Evolutionary conservation across 768 basidiomycete genomes (phyloP).

Genomic region (Amanita polypyramis): DNA sequence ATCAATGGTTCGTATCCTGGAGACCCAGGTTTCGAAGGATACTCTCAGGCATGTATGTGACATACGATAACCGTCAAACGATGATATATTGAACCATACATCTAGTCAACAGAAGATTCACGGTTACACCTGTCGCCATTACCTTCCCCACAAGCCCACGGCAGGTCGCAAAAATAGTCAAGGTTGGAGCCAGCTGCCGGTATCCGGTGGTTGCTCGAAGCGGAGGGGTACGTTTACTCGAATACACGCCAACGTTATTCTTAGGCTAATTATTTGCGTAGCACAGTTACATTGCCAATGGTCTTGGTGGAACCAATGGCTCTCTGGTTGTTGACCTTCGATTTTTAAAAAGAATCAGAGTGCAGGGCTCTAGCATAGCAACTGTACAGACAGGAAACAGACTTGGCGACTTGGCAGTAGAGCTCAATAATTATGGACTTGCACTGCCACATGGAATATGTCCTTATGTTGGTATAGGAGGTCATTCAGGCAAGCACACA

Average conservation of each 20-base stretch:
- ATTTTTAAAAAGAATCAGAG: slow-evolving; percentile 26
- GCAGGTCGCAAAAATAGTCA: slow-evolving; percentile 19
- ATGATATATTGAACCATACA: not conserved
- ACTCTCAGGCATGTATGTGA: not conserved
- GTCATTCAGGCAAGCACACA: slow-evolving; percentile 27
- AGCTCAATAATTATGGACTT: slow-evolving; percentile 27
- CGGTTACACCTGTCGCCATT: slow-evolving; percentile 20
- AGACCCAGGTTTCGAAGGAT: not conserved
- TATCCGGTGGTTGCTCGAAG: slow-evolving; percentile 27
- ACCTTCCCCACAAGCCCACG: slow-evolving; percentile 18
- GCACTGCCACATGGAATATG: slow-evolving; percentile 47
- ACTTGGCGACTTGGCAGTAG: slow-evolving; percentile 34
- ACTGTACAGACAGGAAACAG: slow-evolving; percentile 32
- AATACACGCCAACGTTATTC: too few species aligned
- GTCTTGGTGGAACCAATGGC: slow-evolving; percentile 33
- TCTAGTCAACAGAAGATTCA: slow-evolving; percentile 21
- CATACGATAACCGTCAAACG: not conserved
- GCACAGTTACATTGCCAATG: slow-evolving; percentile 43
- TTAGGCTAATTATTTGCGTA: slow-evolving; percentile 7
- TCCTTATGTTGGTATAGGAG: slow-evolving; percentile 42
- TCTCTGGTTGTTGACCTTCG: slow-evolving; percentile 36
- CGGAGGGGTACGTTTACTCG: slow-evolving; percentile 26
- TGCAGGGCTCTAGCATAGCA: slow-evolving; percentile 24
- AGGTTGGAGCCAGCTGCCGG: slow-evolving; percentile 16
- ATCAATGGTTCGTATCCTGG: slow-evolving; percentile 1